phyloP scores from a whole-genome alignment of 805 yeast genomes.

The Kodamaea hsintzibuensis region DNA sequence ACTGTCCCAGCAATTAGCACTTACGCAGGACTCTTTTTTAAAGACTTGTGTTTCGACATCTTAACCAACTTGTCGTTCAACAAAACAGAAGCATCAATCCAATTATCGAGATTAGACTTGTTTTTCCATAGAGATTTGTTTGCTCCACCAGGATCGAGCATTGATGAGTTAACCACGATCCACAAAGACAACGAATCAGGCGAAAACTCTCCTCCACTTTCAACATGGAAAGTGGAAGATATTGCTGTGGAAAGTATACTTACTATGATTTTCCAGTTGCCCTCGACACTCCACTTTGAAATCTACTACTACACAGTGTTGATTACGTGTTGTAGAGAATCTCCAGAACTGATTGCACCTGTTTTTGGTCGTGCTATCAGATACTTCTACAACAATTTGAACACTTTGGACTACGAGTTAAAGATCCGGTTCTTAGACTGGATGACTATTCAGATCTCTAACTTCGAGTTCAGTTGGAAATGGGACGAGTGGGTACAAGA shows the following conservation, averaged over 20 bases:
- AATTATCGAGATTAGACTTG: conserved; percentile 69
- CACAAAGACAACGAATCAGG: conserved; percentile 42
- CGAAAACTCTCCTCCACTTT: conserved; percentile 42
- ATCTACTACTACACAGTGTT: conserved; percentile 84
- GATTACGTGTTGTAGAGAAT: conserved; percentile 85
- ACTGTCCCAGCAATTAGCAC: conserved; percentile 51
- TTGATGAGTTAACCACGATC: conserved; percentile 60
- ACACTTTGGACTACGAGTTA: conserved; percentile 72
- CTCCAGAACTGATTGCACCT: conserved; percentile 75
- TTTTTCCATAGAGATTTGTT: conserved; percentile 62
- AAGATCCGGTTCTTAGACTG: conserved; percentile 77
- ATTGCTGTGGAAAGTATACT: conserved; percentile 80
- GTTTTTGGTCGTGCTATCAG: conserved; percentile 92
- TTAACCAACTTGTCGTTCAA: conserved; percentile 84
- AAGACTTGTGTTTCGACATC: conserved; percentile 75
- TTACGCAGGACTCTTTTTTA: conserved; percentile 53
- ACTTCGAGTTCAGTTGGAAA: conserved; percentile 94
- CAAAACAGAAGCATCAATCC: conserved; percentile 82
- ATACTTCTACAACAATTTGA: conserved; percentile 69
- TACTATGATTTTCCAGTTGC: conserved; percentile 74
- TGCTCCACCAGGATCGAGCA: conserved; percentile 66
- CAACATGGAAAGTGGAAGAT: conserved; percentile 93
- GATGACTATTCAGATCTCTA: conserved; percentile 91
- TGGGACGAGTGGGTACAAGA: conserved; percentile 92
- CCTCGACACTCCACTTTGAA: conserved; percentile 60